Percentiles rank a stretch among this genome's conserved stretches.
These are phyloP conservation scores for Hypoxylon sp. DNA, from an alignment of 2,329 filamentous ascomycete genomes.

Conservation along the genomic window DNA sequence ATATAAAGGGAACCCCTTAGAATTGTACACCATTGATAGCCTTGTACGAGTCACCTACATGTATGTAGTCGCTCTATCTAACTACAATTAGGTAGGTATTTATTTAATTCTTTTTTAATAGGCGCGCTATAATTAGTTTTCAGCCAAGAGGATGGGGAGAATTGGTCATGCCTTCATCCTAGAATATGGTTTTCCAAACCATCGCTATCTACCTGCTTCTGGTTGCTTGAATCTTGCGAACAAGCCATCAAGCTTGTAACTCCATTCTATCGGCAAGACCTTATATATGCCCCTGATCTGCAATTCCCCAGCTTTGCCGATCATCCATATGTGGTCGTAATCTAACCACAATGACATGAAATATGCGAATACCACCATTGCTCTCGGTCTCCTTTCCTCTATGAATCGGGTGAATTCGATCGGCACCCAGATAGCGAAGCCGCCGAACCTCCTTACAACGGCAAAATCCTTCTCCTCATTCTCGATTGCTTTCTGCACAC, in stretches of 20 bases:
- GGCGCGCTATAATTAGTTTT: neutral
- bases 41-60: neutral
- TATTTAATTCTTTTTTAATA: neutral
- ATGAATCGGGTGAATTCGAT: constrained; percentile 55
- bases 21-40: neutral
- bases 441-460: constrained; percentile 56
- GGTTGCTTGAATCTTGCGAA: constrained; percentile 50
- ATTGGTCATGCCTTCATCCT: constrained; percentile 5
- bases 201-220: constrained; percentile 27
- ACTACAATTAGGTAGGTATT: neutral
- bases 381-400: constrained; percentile 55
- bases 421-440: constrained; percentile 56
- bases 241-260: constrained; percentile 55
- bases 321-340: constrained; percentile 56
- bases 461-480: constrained; percentile 51
- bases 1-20: neutral
- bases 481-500: constrained; percentile 51
- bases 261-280: constrained; percentile 55
- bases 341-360: constrained; percentile 58
- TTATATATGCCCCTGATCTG: constrained; percentile 57
- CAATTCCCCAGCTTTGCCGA: constrained; percentile 55
- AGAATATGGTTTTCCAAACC: neutral
- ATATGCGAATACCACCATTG: constrained; percentile 57
- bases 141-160: neutral
- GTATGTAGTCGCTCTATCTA: neutral